Evolutionary conservation across 2,329 filamentous ascomycete species (phyloP).

Genomic region (Aspergillus neotritici): DNA sequence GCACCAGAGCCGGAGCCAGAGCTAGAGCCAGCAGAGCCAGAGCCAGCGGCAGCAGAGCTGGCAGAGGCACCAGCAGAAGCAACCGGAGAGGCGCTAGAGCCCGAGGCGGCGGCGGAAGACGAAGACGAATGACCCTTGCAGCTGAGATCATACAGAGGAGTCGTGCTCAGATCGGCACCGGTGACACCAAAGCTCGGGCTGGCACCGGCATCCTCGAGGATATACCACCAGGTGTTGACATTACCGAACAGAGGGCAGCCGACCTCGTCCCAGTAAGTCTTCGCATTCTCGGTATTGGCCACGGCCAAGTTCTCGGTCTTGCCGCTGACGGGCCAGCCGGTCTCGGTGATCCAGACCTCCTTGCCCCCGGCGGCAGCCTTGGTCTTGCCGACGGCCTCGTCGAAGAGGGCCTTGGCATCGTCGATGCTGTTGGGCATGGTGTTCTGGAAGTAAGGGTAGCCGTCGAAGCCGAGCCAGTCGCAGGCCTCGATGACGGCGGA

Average conservation of each 20-base stretch:
- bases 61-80: constrained; percentile 5
- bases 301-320: constrained; percentile 56
- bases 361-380: constrained; percentile 57
- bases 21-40: constrained; percentile 7
- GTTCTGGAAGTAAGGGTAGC: constrained; percentile 76
- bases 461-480: constrained; percentile 80
- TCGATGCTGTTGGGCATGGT: constrained; percentile 61
- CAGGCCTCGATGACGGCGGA: constrained; percentile 59
- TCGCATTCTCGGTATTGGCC: constrained; percentile 61
- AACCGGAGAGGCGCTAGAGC: constrained; percentile 14
- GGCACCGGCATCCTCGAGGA: constrained; percentile 31
- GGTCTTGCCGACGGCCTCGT: constrained; percentile 59
- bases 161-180: constrained; percentile 29
- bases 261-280: constrained; percentile 74
- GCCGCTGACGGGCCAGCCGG: constrained; percentile 76
- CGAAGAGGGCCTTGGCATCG: constrained; percentile 61
- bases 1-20: constrained; percentile 20
- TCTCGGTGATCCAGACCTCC: constrained; percentile 81
- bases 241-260: constrained; percentile 55
- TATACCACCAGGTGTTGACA: constrained; percentile 43
- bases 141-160: constrained; percentile 34
- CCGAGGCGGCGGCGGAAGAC: constrained; percentile 17
- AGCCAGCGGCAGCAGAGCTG: constrained; percentile 1
- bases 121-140: constrained; percentile 27
- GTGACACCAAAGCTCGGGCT: constrained; percentile 38